Evolutionary conservation across 2,329 filamentous ascomycete genomes (phyloP), one percentile per base, ranked within the genome.

Genomic region (Pseudodiploospora longispora): DNA sequence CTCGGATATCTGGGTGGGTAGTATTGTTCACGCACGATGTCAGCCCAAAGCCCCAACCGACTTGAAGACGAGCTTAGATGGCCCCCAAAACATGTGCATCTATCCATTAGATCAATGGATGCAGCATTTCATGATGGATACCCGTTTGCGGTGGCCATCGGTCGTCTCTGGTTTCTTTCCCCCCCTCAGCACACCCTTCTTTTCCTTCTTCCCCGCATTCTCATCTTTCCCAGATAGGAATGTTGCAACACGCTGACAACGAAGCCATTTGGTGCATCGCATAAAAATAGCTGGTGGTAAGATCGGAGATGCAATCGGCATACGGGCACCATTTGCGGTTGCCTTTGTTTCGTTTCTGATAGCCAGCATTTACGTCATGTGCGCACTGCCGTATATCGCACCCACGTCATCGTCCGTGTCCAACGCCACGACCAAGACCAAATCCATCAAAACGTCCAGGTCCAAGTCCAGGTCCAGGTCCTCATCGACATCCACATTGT

Each of bases 301-400:
- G 38, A 67, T 85, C 3, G 80, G 80, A 5, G 80, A 86, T 48
- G 60, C 64, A 0, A 81, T 80, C 47, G 76, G 78, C 9, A 82
- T 86, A 45, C 65, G 72, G 2, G 71, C 76, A 4, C 83, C 83
- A 0, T 87, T 87, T 54, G 71, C 80, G 36, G 70, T 78, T 0
- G 82, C 83, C 0, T 73, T 82, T 12, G 64, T 71, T 12, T 66
- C 82, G 0, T 86, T 78, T 47, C 57, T 72, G 4, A 28, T 68
- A 1, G 60, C 71, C 0, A 67, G 67, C 2, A 39, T 67, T 3
- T 78, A 71, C 44, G 64, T 64, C 1, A 59, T 57, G 10, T 33
- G 67, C 1, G 60, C 63, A 8, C 48, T 78, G 9, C 74, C 75
- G 0, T 72, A 74, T 41, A 76, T 83, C 4, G 64, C 72, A 0